phyloP scores from a whole-genome alignment of 2,329 filamentous ascomycete species.

The Beauveria asiatica region DNA sequence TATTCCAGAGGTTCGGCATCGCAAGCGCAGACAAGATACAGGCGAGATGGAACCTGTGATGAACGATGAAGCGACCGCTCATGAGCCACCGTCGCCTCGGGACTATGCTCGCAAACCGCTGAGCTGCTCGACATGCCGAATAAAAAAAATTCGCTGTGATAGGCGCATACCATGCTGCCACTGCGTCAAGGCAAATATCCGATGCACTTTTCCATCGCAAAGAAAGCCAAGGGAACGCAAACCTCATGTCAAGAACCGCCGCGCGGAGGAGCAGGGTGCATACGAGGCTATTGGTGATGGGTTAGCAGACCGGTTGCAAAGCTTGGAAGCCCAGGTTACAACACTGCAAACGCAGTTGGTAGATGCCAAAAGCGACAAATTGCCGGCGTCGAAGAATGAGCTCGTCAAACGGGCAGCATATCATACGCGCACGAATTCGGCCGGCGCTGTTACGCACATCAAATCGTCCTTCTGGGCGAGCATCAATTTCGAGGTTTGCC shows the following conservation, averaged over 20 bases:
- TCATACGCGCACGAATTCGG: not conserved
- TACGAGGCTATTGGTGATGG: not conserved
- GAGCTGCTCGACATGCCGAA: constrained; percentile 6
- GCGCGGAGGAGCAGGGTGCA: not conserved
- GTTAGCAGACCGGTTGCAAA: not conserved
- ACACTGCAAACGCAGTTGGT: not conserved
- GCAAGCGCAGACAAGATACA: not conserved
- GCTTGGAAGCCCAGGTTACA: not conserved
- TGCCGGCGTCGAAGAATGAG: not conserved
- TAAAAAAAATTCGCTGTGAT: constrained; percentile 8
- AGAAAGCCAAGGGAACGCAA: constrained; percentile 4
- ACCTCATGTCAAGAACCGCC: not conserved
- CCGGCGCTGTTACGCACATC: not conserved
- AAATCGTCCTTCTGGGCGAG: constrained; percentile 7
- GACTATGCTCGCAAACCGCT: constrained; percentile 1
- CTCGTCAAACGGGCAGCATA: not conserved
- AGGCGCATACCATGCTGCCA: constrained; percentile 4
- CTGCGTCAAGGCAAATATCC: constrained; percentile 6
- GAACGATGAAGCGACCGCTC: not conserved
- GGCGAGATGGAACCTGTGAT: not conserved
- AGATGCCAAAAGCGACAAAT: not conserved
- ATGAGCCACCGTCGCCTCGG: not conserved
- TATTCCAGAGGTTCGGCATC: no score
- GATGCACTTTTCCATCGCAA: not conserved
- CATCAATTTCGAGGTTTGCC: constrained; percentile 8